phyloP scores from a whole-genome alignment of 1,284 basidiomycete genomes.

The Coniferiporia weirii region DNA sequence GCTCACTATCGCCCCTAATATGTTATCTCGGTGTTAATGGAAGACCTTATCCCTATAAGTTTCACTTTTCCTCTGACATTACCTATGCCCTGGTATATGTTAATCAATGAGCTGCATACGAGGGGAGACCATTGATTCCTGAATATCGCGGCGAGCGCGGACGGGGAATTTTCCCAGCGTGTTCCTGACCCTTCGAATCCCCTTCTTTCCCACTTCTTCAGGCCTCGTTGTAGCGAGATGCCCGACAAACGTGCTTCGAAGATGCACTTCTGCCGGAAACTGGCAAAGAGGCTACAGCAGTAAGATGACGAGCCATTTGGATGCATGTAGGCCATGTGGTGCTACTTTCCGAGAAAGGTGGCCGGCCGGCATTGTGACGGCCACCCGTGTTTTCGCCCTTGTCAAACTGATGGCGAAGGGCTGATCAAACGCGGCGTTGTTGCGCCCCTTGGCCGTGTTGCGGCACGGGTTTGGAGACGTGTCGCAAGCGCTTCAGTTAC shows the following conservation, averaged over 20 bases:
- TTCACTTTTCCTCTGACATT: not conserved
- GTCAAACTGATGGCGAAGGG: too few species aligned
- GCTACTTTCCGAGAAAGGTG: too few species aligned
- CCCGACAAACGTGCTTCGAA: constrained; percentile 13
- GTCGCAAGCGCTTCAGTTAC: too few species aligned
- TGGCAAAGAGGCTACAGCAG: constrained; percentile 3
- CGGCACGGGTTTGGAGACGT: too few species aligned
- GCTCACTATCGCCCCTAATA: constrained; percentile 1
- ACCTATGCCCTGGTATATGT: too few species aligned
- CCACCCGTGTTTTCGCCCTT: too few species aligned
- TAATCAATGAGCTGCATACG: not conserved
- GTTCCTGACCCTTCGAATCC: not conserved
- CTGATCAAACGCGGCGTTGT: too few species aligned
- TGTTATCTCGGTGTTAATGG: not conserved
- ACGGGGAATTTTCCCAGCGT: not conserved
- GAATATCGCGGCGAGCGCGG: constrained; percentile 1
- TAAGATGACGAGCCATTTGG: not conserved
- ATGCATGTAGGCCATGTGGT: too few species aligned
- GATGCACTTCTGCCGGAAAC: not conserved
- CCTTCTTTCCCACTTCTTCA: not conserved
- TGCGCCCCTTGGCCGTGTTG: too few species aligned
- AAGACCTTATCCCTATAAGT: not conserved
- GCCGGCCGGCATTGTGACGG: too few species aligned
- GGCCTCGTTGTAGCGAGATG: not conserved
- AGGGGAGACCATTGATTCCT: too few species aligned